Evolutionary conservation across 1,139 yeast species (phyloP).

Genomic region (Geotrichum bryndzae): DNA sequence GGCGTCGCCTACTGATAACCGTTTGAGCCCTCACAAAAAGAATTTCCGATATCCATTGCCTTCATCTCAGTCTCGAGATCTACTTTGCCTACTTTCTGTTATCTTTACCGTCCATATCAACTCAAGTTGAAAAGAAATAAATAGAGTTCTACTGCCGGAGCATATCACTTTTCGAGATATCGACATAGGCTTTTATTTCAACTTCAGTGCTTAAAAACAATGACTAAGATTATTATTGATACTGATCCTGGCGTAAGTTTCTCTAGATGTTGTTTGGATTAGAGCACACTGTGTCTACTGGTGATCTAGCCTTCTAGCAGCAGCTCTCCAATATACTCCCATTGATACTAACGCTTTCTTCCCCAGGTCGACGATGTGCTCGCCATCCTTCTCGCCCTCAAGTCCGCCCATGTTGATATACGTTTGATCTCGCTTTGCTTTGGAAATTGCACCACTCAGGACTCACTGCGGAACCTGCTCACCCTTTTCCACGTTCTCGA

Average conservation of each 20-base stretch:
- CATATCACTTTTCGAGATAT: too few relatives aligned
- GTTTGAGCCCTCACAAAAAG: too few relatives aligned
- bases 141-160: too few relatives aligned
- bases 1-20: too few relatives aligned
- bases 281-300: not conserved
- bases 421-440: constrained; percentile 38
- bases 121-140: too few relatives aligned
- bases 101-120: too few relatives aligned
- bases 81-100: too few relatives aligned
- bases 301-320: not conserved
- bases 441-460: constrained; percentile 37
- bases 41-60: too few relatives aligned
- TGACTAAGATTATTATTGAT: constrained; percentile 33
- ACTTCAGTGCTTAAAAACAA: not conserved
- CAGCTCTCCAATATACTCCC: not conserved
- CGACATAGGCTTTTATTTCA: too few relatives aligned
- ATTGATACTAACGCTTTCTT: not conserved
- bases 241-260: constrained; percentile 38
- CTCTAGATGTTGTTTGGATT: not conserved
- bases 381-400: constrained; percentile 37
- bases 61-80: too few relatives aligned
- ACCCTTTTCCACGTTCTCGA: constrained; percentile 36
- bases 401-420: constrained; percentile 32
- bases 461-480: constrained; percentile 36
- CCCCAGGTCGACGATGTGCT: constrained; percentile 37